Conservation (phyloP, 768 basidiomycete species). For the Boletus rubroflammeus region DNA sequence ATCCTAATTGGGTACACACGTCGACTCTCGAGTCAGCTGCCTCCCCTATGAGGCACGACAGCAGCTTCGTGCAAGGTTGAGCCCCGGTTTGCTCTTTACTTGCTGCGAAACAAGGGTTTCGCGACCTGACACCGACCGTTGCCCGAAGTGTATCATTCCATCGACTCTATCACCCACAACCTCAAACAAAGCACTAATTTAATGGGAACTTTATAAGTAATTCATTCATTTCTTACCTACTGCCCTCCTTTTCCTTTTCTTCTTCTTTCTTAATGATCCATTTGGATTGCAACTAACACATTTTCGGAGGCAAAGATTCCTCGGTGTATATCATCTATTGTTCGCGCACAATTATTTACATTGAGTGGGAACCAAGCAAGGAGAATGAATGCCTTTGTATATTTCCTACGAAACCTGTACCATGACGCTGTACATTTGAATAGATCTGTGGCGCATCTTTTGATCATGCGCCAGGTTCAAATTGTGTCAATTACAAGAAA, state of each 20-base stretch:
- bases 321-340: constrained; percentile 19
- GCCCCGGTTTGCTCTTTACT: not conserved
- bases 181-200: constrained; percentile 19
- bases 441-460: not conserved
- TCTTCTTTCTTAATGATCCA: constrained; percentile 5
- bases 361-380: not conserved
- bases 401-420: constrained; percentile 22
- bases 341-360: constrained; percentile 7
- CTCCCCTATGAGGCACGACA: constrained; percentile 4
- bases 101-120: constrained; percentile 10
- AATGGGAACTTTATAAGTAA: constrained; percentile 9
- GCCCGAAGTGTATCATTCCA: constrained; percentile 21
- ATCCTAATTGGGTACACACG: constrained; percentile 23
- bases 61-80: not conserved
- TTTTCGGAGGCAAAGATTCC: constrained; percentile 10
- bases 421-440: constrained; percentile 8
- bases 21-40: constrained; percentile 2
- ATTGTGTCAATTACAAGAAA: too few species aligned
- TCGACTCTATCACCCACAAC: constrained; percentile 14
- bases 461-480: not conserved
- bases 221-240: not conserved
- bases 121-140: constrained; percentile 8
- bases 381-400: constrained; percentile 8
- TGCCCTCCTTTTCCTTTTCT: not conserved
- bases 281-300: constrained; percentile 15